Evolutionary conservation across 225 moss, liverwort and hornwort genomes (phyloP).

Genomic region (Ulota crispa): DNA sequence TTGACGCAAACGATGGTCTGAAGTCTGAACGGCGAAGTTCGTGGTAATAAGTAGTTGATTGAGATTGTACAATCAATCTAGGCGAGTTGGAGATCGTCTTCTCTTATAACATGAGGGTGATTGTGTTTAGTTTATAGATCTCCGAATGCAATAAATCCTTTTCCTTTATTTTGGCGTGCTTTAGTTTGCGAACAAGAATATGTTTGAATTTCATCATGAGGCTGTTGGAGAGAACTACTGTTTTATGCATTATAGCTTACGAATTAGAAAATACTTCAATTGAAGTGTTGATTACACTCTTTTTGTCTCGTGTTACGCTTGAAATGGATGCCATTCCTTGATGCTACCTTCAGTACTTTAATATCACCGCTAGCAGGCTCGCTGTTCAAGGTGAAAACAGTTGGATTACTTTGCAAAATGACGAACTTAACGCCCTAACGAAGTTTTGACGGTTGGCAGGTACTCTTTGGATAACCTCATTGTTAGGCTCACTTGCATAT

Average conservation of each 20-base stretch:
- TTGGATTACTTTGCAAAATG: background rate
- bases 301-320: background rate
- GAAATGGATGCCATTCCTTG: background rate
- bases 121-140: background rate
- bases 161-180: background rate
- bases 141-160: background rate
- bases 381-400: background rate
- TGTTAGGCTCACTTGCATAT: slow-evolving; percentile 69
- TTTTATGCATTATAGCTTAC: background rate
- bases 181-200: background rate
- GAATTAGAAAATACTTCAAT: background rate
- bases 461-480: slow-evolving; percentile 64
- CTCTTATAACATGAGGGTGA: no score
- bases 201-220: background rate
- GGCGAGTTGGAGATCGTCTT: no score
- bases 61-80: no score
- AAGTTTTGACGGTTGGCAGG: slow-evolving; percentile 37
- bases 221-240: background rate
- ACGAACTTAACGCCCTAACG: background rate
- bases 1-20: no score
- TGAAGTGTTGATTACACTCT: background rate
- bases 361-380: background rate
- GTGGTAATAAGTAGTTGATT: no score
- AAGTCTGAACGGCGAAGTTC: no score
- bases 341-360: background rate